Conservation (phyloP, 768 basidiomycete genomes). For the Dacryopinax primogenitus region DNA sequence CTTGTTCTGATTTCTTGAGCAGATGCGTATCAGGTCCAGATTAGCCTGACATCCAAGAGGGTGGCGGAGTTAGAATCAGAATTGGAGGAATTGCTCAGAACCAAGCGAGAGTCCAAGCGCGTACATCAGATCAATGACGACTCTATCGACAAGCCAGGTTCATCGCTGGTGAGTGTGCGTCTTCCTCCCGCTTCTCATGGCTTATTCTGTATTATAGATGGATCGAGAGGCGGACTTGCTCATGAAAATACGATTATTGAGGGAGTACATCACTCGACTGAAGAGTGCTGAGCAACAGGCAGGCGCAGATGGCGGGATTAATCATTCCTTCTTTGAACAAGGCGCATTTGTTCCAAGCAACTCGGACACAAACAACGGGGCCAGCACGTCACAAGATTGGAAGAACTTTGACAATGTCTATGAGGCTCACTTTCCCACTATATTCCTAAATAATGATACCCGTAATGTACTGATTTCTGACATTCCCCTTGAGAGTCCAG, state of each 20-base stretch:
- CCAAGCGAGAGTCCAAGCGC: neutral
- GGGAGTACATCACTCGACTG: neutral
- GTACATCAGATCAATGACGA: neutral
- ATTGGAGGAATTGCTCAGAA: neutral
- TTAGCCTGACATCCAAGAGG: conserved; percentile 43
- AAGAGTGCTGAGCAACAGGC: neutral
- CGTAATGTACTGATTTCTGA: conserved; percentile 50
- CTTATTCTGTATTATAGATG: neutral
- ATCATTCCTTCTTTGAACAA: neutral
- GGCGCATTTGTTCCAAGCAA: neutral
- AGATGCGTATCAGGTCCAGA: conserved; percentile 57
- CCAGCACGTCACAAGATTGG: conserved; percentile 51
- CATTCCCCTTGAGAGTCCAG: neutral
- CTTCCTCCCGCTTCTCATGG: neutral
- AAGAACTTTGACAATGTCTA: conserved; percentile 80
- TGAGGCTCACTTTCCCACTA: conserved; percentile 74
- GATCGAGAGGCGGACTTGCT: conserved; percentile 3
- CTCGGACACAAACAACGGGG: neutral
- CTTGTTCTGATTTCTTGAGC: conserved; percentile 7
- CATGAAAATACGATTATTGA: neutral
- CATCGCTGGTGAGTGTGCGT: neutral
- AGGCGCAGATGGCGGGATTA: neutral
- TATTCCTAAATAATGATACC: conserved; percentile 61
- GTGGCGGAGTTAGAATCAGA: conserved; percentile 35
- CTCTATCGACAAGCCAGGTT: neutral